A percentile compares a stretch with the other conserved stretches of the same genome.
Conservation (phyloP, 495 filamentous ascomycete genomes). For the Alectoria sarmentosa region DNA sequence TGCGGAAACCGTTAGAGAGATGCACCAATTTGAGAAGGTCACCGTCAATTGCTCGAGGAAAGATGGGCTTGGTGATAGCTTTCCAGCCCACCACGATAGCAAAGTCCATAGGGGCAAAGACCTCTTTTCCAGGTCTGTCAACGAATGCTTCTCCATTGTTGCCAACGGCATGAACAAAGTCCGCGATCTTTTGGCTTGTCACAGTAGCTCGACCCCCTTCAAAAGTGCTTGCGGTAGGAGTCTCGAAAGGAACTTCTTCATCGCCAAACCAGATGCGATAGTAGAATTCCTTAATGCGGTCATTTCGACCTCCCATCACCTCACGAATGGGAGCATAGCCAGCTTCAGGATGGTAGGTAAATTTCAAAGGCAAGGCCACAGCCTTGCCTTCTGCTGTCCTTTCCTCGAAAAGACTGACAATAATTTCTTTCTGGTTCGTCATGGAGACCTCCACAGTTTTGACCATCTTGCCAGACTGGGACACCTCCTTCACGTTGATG, state of each 20-base stretch:
- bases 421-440: constrained; percentile 67
- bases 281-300: constrained; percentile 97
- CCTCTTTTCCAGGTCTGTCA: constrained; percentile 88
- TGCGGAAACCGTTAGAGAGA: constrained; percentile 93
- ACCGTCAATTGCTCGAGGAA: constrained; percentile 89
- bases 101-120: constrained; percentile 97
- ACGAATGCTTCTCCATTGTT: constrained; percentile 99
- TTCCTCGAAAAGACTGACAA: constrained; percentile 80
- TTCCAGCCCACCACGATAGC: constrained; percentile 99
- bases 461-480: constrained; percentile 58
- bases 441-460: constrained; percentile 81
- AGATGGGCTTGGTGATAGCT: constrained; percentile 97
- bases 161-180: constrained; percentile 96
- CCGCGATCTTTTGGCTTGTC: constrained; percentile 85
- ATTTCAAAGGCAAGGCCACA: constrained; percentile 71
- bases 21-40: constrained; percentile 93
- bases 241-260: constrained; percentile 75
- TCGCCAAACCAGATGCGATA: constrained; percentile 94
- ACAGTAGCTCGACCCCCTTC: constrained; percentile 80
- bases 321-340: constrained; percentile 94
- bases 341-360: constrained; percentile 87
- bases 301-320: constrained; percentile 89
- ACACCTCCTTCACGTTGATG: constrained; percentile 68
- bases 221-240: constrained; percentile 75
- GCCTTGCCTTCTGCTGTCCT: constrained; percentile 73